phyloP scores from a whole-genome alignment of 2,329 filamentous ascomycete species.

The Onygenales sp. region DNA sequence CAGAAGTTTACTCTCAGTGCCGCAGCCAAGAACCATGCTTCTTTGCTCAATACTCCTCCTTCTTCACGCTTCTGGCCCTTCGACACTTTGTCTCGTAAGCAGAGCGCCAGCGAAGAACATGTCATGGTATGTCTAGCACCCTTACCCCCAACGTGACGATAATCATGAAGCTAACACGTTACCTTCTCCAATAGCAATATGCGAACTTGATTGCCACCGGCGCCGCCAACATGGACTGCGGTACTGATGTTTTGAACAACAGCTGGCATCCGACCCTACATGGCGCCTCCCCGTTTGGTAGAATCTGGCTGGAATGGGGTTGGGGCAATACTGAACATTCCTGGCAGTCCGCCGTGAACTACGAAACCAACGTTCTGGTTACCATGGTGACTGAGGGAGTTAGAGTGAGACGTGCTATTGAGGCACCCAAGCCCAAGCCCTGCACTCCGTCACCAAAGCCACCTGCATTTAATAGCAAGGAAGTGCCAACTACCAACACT shows the following conservation, averaged over 20 bases:
- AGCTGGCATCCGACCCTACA: conserved; percentile 8
- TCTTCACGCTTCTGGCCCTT: conserved; percentile 30
- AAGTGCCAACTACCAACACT: background rate
- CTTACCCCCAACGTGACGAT: background rate
- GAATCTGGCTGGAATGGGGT: conserved; percentile 11
- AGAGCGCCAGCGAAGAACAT: conserved; percentile 12
- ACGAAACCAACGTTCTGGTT: conserved; percentile 7
- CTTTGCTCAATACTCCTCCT: conserved; percentile 16
- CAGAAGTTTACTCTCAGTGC: conserved; percentile 29
- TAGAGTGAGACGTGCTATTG: conserved; percentile 1
- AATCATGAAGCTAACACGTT: background rate
- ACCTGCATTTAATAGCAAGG: background rate
- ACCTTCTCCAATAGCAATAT: conserved; percentile 8
- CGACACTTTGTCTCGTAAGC: conserved; percentile 24
- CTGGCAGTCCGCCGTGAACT: conserved; percentile 10
- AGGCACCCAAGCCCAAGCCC: background rate
- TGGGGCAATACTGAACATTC: conserved; percentile 7
- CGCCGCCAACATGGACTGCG: conserved; percentile 4
- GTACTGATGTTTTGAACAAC: conserved; percentile 6
- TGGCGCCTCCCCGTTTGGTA: conserved; percentile 11
- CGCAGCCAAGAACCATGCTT: conserved; percentile 16
- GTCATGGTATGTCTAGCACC: conserved; percentile 19
- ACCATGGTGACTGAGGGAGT: conserved; percentile 10
- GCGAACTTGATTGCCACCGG: conserved; percentile 9
- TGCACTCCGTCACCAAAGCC: background rate